Evolutionary conservation across 257 asterid genomes (phyloP).

Genomic region (Coffea eugenioides): DNA sequence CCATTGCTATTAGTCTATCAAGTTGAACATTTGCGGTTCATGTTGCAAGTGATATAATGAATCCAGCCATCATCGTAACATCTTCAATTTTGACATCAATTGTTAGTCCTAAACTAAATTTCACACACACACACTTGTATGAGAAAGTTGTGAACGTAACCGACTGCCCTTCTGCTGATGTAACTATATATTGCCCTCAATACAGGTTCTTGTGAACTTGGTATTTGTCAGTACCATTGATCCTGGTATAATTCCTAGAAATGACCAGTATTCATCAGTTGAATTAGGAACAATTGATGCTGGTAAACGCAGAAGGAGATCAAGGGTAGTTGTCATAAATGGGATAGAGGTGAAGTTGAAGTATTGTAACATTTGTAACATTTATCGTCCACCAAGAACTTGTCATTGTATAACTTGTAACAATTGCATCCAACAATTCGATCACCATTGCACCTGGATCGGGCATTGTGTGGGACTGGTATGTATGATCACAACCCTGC

Average conservation of each 20-base stretch:
- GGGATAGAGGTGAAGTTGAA: no score
- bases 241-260: conserved; percentile 23
- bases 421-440: conserved; percentile 42
- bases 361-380: conserved; percentile 34
- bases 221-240: conserved; percentile 18
- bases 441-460: conserved; percentile 45
- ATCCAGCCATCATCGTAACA: not conserved
- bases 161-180: no score
- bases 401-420: conserved; percentile 36
- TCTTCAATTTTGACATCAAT: conserved; percentile 12
- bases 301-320: no score
- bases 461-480: conserved; percentile 47
- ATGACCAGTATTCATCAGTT: not conserved
- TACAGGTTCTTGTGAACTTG: conserved; percentile 27
- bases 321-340: no score
- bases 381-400: conserved; percentile 33
- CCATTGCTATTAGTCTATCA: conserved; percentile 20
- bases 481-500: not conserved
- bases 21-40: conserved; percentile 21
- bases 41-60: conserved; percentile 14
- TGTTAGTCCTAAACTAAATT: conserved; percentile 13
- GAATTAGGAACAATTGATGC: not conserved
- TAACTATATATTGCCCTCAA: not conserved
- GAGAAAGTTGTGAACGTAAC: not conserved
- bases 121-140: not conserved